Evolutionary conservation across 805 yeast genomes (phyloP), one percentile per base, ranked within the genome.

Genomic region (Lipomyces starkeyi): DNA sequence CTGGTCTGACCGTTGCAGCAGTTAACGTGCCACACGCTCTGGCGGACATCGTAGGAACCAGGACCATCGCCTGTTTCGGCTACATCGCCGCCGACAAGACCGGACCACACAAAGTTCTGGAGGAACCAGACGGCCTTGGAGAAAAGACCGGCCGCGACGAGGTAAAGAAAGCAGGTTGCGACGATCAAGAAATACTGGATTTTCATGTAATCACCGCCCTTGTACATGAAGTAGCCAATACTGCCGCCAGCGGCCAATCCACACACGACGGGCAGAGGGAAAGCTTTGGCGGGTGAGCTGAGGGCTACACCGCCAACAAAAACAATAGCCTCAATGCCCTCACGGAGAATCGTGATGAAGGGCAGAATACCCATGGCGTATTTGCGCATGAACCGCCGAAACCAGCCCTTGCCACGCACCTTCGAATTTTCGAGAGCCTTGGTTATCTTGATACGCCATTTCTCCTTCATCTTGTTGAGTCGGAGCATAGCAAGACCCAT

Each of bases 401-500:
- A 53, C 63, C 62, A 25, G 40, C 64, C 64, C 52, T 61, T 35
- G 71, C 80, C 84, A 25, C 40, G 53, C 47, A 20, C 22, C 22
- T 27, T 54, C 53, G 58, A 52, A 53, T 43, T 58, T 72, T 87
- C 88, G 62, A 92, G 81, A 9, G 97, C 94, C 76, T 82, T 85
- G 35, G 98, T 97, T 77, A 94, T 91, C 82, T 94, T 94, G 73
- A 93, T 84, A 83, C 97, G 88, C 99, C 99, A 94, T 82, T 94
- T 94, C 74, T 87, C 94, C 82, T 92, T 93, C 97, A 93, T 91
- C 83, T 93, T 93, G 83, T 93, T 93, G 79, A 94, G 85, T 81
- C 98, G 87, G 77, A 94, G 85, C 97, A 94, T 91, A 66, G 98
- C 97, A 76, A 94, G 85, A 79, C 99, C 98, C 98, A 94, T 93